Evolutionary conservation across 2,329 filamentous ascomycete species (phyloP).

Genomic region (Plenodomus lindquistii): DNA sequence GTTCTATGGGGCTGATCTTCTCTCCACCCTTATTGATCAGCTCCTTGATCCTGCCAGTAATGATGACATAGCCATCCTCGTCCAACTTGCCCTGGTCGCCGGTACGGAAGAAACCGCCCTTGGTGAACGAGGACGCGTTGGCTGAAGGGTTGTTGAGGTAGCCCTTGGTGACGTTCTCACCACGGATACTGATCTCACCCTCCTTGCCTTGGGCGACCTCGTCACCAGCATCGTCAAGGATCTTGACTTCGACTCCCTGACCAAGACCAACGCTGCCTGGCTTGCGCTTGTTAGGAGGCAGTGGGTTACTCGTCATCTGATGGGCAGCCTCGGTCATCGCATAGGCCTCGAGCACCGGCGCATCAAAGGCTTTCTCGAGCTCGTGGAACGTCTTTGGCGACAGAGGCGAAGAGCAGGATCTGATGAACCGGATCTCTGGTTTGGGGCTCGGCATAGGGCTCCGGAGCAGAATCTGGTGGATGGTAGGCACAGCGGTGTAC

Average conservation of each 20-base stretch:
- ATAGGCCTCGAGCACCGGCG: conserved; percentile 85
- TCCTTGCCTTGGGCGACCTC: conserved; percentile 71
- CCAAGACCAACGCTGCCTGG: conserved; percentile 82
- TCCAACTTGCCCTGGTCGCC: conserved; percentile 85
- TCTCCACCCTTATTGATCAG: conserved; percentile 89
- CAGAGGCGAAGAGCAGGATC: conserved; percentile 82
- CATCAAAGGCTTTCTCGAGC: conserved; percentile 73
- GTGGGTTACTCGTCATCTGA: conserved; percentile 74
- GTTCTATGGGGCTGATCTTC: conserved; percentile 86
- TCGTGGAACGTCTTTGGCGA: conserved; percentile 81
- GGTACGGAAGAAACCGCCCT: conserved; percentile 81
- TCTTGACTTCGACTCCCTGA: conserved; percentile 80
- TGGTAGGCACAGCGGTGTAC: conserved; percentile 93
- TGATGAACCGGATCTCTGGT: conserved; percentile 80
- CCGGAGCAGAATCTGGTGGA: conserved; percentile 86
- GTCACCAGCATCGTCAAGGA: conserved; percentile 71
- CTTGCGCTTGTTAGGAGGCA: conserved; percentile 70
- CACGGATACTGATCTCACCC: conserved; percentile 81
- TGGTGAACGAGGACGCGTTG: conserved; percentile 73
- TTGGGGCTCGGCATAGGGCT: conserved; percentile 68
- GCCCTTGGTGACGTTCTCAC: conserved; percentile 81
- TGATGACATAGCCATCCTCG: conserved; percentile 77
- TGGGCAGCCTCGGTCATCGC: conserved; percentile 91
- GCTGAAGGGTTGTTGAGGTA: conserved; percentile 83
- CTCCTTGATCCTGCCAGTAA: conserved; percentile 92